Evolutionary conservation across 768 basidiomycete species (phyloP), one percentile per base, ranked within the genome.

Genomic region (Trametes gibbosa): DNA sequence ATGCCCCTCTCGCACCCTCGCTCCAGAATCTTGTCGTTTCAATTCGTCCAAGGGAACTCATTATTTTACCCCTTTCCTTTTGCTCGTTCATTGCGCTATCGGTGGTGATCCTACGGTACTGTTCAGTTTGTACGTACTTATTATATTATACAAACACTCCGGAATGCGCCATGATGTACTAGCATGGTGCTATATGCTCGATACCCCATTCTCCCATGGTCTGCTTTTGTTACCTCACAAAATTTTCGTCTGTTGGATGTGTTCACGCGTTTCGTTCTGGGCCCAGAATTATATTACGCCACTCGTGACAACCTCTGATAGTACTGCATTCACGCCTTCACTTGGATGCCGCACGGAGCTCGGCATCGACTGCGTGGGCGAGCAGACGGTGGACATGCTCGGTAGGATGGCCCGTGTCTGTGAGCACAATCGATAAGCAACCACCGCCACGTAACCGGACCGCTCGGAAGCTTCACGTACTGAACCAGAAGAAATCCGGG

Each of bases 371-470:
- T 10, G 78, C 78, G 19, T 69, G 41, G 14, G 81, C 81, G 13
- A 83, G 64, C 21, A 81, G 68, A 19, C 67, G 65, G 68, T 83
- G 82, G 14, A 80, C 79, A 29, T 66, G 73, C 62, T 81, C 74
- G 6, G 81, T 82, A 2, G 80, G 80, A 66, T 84, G 82, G 0
- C 79, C 81, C 10, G 74, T 70, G 63, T 84, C 81, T 82, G 34
- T 19, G 40, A 13, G 14, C n/a, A 16, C 25, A 32, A 19, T 47
- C 17, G 50, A 19, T 12, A 8, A 29, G 1, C 19, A 49, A 43
- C 27, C 3, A 9, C 25, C 34, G 43, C 27, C 3, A 9, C 25
- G 37, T 10, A 46, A 40, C 12, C 19, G n/a, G 9, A 4, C 46
- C 46, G 27, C 10, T 10, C 32, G 32, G 29, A 17, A 29, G 2